Conservation (phyloP, 2,329 filamentous ascomycete genomes). For the Pezicula neosporulosa region DNA sequence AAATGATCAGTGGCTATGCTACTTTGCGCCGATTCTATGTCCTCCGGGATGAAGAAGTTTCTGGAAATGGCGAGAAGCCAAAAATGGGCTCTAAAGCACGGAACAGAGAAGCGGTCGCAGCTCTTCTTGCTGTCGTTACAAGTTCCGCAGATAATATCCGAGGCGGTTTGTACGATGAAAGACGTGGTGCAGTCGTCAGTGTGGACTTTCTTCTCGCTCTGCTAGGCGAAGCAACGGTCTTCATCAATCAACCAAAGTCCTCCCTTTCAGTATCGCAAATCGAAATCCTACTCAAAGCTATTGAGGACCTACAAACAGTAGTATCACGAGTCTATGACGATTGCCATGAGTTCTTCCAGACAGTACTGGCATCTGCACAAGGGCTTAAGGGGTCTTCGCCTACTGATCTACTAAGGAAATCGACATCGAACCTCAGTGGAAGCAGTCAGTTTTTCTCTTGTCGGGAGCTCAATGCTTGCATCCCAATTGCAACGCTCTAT, state of each 20-base stretch:
- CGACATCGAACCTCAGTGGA: slow-evolving; percentile 47
- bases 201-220: slow-evolving; percentile 83
- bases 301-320: slow-evolving; percentile 78
- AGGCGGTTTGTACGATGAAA: slow-evolving; percentile 81
- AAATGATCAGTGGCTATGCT: slow-evolving; percentile 87
- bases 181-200: slow-evolving; percentile 77
- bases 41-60: slow-evolving; percentile 68
- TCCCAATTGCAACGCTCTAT: slow-evolving; percentile 60
- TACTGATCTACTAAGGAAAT: slow-evolving; percentile 65
- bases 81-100: slow-evolving; percentile 46
- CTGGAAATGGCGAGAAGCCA: slow-evolving; percentile 34
- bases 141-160: slow-evolving; percentile 88
- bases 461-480: slow-evolving; percentile 69
- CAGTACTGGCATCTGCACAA: slow-evolving; percentile 69
- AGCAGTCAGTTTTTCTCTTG: slow-evolving; percentile 56
- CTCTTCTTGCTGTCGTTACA: slow-evolving; percentile 77
- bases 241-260: slow-evolving; percentile 60
- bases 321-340: slow-evolving; percentile 67
- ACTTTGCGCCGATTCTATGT: slow-evolving; percentile 89
- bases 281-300: slow-evolving; percentile 69
- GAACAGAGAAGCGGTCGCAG: slow-evolving; percentile 67
- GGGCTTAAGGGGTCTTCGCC: slow-evolving; percentile 61
- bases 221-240: slow-evolving; percentile 78
- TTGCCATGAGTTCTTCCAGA: slow-evolving; percentile 74
- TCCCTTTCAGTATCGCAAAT: slow-evolving; percentile 70